Conservation (phyloP, 805 yeast species). For the Candida michaelii region DNA sequence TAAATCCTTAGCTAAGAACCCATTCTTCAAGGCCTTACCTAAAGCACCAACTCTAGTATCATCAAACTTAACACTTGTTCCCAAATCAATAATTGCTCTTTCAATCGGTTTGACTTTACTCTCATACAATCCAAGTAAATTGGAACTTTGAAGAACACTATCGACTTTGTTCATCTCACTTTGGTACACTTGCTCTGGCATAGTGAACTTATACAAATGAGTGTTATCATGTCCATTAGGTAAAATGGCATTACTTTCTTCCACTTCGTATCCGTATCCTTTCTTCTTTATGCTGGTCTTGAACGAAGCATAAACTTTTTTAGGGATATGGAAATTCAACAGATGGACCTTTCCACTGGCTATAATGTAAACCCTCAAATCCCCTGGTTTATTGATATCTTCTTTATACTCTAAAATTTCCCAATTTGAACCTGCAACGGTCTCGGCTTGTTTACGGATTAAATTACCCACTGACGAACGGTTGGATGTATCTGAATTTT, state of each 20-base stretch:
- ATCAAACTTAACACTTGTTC: conserved; percentile 69
- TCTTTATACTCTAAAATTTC: conserved; percentile 70
- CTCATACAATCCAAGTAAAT: conserved; percentile 73
- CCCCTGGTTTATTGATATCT: conserved; percentile 64
- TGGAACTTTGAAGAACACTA: conserved; percentile 61
- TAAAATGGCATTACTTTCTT: conserved; percentile 56
- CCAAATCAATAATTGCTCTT: conserved; percentile 76
- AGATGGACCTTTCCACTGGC: conserved; percentile 74
- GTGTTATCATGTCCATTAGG: conserved; percentile 66
- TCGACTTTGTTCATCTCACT: conserved; percentile 58
- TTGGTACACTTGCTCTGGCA: conserved; percentile 64
- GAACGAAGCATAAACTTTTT: conserved; percentile 68
- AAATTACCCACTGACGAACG: conserved; percentile 65
- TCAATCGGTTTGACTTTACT: conserved; percentile 65
- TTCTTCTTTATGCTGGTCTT: conserved; percentile 44
- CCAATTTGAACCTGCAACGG: conserved; percentile 79
- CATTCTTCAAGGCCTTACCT: conserved; percentile 81
- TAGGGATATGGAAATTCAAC: conserved; percentile 71
- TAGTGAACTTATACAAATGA: conserved; percentile 57
- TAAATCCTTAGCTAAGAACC: conserved; percentile 68
- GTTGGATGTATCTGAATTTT: conserved; percentile 48
- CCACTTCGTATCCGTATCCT: conserved; percentile 54
- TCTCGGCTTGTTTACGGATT: conserved; percentile 76
- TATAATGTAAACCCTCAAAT: conserved; percentile 66
- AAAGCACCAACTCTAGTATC: conserved; percentile 75